Evolutionary conservation across 352 stramenopile genomes (phyloP), one percentile per base, ranked within the genome.

Genomic region (Phytophthora citricola): DNA sequence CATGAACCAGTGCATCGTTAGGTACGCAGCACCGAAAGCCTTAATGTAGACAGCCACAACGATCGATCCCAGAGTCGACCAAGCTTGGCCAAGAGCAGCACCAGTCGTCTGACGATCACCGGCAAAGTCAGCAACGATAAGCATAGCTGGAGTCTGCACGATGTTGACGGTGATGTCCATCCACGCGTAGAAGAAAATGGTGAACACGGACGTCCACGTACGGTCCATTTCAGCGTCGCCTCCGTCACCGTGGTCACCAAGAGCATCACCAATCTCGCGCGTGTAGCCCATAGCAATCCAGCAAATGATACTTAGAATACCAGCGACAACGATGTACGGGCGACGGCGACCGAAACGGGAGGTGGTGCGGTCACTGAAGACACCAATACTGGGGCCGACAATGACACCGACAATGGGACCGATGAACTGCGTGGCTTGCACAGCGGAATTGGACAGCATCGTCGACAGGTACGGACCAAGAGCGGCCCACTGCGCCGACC

Each of bases 271-370:
- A 4, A 80, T 73, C 11, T 73, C 57, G 1, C 48, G 41, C 5
- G 71, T 73, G 55, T 79, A 82, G 41, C 75, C 75, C 78, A 87
- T 84, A 20, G 74, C 41, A 7, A 72, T 76, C 73, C 73, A 83
- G 39, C 63, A 80, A 11, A 83, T 56, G 6, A 73, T 51, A 63
- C 67, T 80, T n/a, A 85, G 54, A 11, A 73, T 10, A 36, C 73
- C 70, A 22, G 75, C 51, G 22, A 87, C 71, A 14, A 87, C 20
- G n/a, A 85, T 69, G 29, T 69, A 63, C 9, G 61, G 61, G 5
- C 61, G 52, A 41, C 61, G 61, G 15, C 61, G 61, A 17, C 61
- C 61, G 10, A 63, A 38, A 2, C 52, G 61, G 1, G 60, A 69
- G 27, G 52, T 69, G 36, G 61, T 69, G 52, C 51, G 61, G 38